Base-by-base conservation (phyloP, 2,329 filamentous ascomycete genomes). In the Dactylellina sp. region DNA sequence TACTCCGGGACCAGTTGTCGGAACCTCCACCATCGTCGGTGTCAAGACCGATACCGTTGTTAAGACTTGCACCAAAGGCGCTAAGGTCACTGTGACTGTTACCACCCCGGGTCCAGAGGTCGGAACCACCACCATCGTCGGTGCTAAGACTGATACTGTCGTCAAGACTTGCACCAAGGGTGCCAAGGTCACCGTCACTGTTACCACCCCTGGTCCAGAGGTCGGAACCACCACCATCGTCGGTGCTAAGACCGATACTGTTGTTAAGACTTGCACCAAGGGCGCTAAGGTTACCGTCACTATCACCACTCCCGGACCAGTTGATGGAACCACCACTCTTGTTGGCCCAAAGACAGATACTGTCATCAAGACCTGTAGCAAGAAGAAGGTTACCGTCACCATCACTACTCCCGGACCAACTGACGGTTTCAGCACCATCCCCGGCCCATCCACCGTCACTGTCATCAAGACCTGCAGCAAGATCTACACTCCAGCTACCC, bases 351-450 rank as follows among this genome's bases (percentile, higher is more conserved):
- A 18, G 39, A 42, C 39, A 5, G 39, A n/a, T 18, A 42, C 39
- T 42, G 39, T 42, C 16, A 42, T 42, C 39, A 42, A 42, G 12
- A 42, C 39, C 16, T 42, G 39, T 12, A 42, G 39, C 39, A 42
- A 42, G 39, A 14, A 42, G 16, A 42, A 42, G 39, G 14, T 12
- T n/a, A 42, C 39, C 39, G 12, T 42, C 39, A 42, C 39, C 14
- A 42, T 42, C 16, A 42, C 39, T 12, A 42, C 39, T 12, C 39
- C 39, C 4, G 39, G 39, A 5, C 39, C 39, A 42, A 42, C 39
- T 42, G 39, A 42, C 39, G 39, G 39, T 42, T 42, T n/a, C 39
- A n/a, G 12, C 39, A 42, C 39, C 39, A 42, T 42, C 16, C 12
- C n/a, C n/a, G 42, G 18, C 18, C 42, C 14, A 46, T 5, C n/a